These are phyloP conservation scores for Lasiodiplodia citricola DNA, from an alignment of 2,329 filamentous ascomycete species.

Conservation along the genomic window DNA sequence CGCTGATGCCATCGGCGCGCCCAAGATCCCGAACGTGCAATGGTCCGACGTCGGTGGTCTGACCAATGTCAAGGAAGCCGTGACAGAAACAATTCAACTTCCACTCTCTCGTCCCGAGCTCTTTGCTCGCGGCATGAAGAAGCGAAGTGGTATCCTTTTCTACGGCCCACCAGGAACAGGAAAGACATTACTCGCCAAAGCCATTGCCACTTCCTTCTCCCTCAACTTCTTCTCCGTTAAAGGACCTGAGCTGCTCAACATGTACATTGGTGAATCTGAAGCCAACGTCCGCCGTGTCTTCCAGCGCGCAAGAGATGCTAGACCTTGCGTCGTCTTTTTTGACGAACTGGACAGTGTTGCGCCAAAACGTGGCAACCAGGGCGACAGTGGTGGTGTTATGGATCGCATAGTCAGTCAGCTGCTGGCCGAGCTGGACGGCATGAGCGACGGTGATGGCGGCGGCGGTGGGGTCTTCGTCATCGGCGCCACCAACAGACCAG, in stretches of 20 bases:
- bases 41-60: constrained; percentile 97
- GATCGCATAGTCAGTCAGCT: constrained; percentile 95
- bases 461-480: constrained; percentile 95
- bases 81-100: constrained; percentile 94
- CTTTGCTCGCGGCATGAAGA: constrained; percentile 98
- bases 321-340: constrained; percentile 91
- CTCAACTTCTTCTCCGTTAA: constrained; percentile 96
- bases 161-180: constrained; percentile 91
- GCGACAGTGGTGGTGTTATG: constrained; percentile 97
- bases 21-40: constrained; percentile 95
- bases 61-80: constrained; percentile 93
- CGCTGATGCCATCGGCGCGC: constrained; percentile 93
- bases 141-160: constrained; percentile 90
- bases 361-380: constrained; percentile 95
- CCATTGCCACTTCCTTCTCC: constrained; percentile 91
- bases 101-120: constrained; percentile 90
- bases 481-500: constrained; percentile 92
- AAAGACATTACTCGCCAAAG: constrained; percentile 91
- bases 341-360: constrained; percentile 93
- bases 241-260: constrained; percentile 88
- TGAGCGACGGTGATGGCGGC: constrained; percentile 82
- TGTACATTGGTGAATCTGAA: constrained; percentile 96
- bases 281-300: constrained; percentile 90
- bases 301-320: constrained; percentile 81
- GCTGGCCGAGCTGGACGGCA: constrained; percentile 92